Evolutionary conservation across 108 stramenopile species (phyloP).

Genomic region (Conticribra guillardii): DNA sequence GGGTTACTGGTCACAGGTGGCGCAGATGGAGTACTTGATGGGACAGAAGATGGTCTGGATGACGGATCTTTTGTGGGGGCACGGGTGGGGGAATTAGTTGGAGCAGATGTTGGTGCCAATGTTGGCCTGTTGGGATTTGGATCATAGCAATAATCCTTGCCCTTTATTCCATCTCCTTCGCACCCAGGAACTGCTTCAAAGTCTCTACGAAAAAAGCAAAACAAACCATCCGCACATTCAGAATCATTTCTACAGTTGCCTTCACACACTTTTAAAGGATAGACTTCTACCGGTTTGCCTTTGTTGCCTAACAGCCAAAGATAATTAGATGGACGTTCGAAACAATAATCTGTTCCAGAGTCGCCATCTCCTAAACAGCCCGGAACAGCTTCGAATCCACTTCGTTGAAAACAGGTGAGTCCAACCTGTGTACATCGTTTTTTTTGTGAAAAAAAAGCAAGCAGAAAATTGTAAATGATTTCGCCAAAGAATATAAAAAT

Average conservation of each 20-base stretch:
- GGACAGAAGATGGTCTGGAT: too few relatives aligned
- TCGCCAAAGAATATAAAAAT: background rate
- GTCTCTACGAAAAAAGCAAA: background rate
- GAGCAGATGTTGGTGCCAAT: background rate
- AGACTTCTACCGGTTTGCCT: background rate
- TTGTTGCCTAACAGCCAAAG: background rate
- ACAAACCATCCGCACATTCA: background rate
- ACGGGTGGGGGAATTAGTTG: too few relatives aligned
- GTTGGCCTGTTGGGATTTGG: background rate
- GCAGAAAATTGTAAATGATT: too few relatives aligned
- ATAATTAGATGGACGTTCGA: background rate
- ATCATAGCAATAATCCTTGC: background rate
- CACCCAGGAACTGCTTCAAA: background rate
- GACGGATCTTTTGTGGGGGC: too few relatives aligned
- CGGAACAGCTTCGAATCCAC: too few relatives aligned
- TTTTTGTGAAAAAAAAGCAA: too few relatives aligned
- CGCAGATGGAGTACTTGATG: too few relatives aligned
- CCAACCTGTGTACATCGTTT: too few relatives aligned
- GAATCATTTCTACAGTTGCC: slow-evolving; percentile 2
- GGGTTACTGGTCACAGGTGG: too few relatives aligned
- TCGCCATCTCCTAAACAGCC: too few relatives aligned
- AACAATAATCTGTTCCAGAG: too few relatives aligned
- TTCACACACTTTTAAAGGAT: background rate
- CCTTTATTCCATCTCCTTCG: background rate
- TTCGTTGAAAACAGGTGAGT: too few relatives aligned